Base-by-base conservation (phyloP, 176 grass and related monocot species). In the Chrysopogon serrulatus region DNA sequence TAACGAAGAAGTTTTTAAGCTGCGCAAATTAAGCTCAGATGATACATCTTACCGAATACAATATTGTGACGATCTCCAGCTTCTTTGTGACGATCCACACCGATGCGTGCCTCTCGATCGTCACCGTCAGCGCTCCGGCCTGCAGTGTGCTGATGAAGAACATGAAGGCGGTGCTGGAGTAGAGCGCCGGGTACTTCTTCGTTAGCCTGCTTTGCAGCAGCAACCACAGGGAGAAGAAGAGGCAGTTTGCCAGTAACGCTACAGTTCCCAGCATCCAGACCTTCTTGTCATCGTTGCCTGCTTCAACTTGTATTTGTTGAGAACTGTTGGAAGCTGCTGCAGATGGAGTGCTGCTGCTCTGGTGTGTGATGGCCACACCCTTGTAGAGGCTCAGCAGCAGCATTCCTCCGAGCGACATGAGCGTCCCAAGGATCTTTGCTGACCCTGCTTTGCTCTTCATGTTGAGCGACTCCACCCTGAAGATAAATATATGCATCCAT, bases 141-240 rank as follows among this genome's bases (percentile, higher is more conserved):
- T 93, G 96, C 51, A 98, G 57, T 18, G 87, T 88, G 65, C 93
- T 90, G 28, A 98, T 76, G 72, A 95, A 92, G 85, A 98, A 98
- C 75, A 94, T 93, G 76, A 93, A 23, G 4, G 91, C 89, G 5
- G 96, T 98, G 80, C 76, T 81, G n/a, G 93, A 98, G 80, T 95
- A 98, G 57, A 98, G 66, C 4, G 87, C 87, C 3, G 93, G 91
- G 73, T 98, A 95, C 81, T 93, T 98, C 11, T 89, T 93, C 9
- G 82, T 82, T 7, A 95, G 78, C 85, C 73, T 93, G 18, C 68
- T 79, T 32, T 98, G 93, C 19, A 98, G 48, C 40, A 94, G 79
- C 34, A 98, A 85, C 96, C 93, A 98, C 0, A 84, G 77, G 12
- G 93, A 95, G 85, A 90, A 98, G 36, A 68, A 81, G 26, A 98